Conservation (phyloP, 2,329 filamentous ascomycete genomes). For the Diplodia intermedia region DNA sequence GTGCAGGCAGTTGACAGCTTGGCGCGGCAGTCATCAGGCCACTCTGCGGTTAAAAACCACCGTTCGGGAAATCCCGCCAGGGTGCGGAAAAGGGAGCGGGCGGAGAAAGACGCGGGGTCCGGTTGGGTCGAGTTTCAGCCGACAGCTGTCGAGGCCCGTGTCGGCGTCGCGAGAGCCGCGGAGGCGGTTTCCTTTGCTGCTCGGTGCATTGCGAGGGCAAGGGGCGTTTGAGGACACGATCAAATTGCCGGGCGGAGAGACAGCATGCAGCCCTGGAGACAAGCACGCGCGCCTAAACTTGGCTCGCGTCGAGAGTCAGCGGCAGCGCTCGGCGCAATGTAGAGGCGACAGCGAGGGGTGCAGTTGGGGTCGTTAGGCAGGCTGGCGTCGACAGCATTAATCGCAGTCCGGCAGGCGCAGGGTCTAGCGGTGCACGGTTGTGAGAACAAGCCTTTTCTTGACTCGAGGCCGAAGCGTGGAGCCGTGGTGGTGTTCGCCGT, state of each 20-base stretch:
- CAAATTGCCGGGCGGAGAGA: slow-evolving; percentile 6
- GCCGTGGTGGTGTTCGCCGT: slow-evolving; percentile 3
- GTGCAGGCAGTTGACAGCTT: slow-evolving; percentile 10
- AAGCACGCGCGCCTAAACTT: not conserved
- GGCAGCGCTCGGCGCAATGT: not conserved
- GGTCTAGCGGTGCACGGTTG: not conserved
- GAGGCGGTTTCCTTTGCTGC: not conserved
- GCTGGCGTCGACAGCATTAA: not conserved
- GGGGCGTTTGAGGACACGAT: slow-evolving; percentile 20
- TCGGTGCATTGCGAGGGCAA: not conserved
- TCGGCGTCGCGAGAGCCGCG: not conserved
- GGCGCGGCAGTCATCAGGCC: slow-evolving; percentile 26
- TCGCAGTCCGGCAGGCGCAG: slow-evolving; percentile 3
- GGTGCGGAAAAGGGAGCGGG: not conserved
- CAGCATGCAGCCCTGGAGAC: not conserved
- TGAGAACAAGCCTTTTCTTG: slow-evolving; percentile 18
- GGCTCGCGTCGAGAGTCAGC: slow-evolving; percentile 19
- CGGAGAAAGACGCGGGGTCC: slow-evolving; percentile 7
- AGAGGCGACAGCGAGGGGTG: not conserved
- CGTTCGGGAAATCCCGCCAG: slow-evolving; percentile 1
- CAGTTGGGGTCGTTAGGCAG: not conserved
- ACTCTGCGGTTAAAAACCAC: slow-evolving; percentile 19
- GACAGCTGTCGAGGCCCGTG: not conserved
- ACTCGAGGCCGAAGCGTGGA: slow-evolving; percentile 16
- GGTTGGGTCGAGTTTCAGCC: slow-evolving; percentile 22